These are phyloP conservation scores for Tulasnella sp. DNA, from an alignment of 768 basidiomycete species.

Conservation along the genomic window DNA sequence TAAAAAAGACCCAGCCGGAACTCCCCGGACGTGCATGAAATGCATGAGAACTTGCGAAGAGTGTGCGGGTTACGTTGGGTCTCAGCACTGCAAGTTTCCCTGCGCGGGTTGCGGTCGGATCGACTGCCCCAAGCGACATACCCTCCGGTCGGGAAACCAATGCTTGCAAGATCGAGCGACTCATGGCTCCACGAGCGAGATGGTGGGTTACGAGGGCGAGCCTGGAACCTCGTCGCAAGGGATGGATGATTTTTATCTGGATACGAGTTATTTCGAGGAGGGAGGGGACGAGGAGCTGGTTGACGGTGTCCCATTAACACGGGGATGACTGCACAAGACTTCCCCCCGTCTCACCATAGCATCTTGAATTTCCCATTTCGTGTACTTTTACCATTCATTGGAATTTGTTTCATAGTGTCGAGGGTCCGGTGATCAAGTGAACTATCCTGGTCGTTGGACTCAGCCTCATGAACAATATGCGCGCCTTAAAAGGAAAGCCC, in stretches of 20 bases:
- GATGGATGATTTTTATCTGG: background rate
- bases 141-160: background rate
- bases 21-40: background rate
- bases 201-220: background rate
- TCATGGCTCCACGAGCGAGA: background rate
- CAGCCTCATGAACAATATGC: too few relatives aligned
- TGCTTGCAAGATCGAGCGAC: background rate
- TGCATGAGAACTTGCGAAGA: background rate
- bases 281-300: background rate
- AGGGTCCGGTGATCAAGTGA: too few relatives aligned
- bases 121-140: background rate
- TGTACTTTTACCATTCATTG: background rate
- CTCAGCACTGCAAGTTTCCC: background rate
- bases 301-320: background rate
- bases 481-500: too few relatives aligned
- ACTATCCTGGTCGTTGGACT: too few relatives aligned
- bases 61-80: background rate
- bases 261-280: background rate
- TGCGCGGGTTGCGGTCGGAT: background rate
- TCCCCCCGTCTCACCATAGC: background rate
- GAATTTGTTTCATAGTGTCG: too few relatives aligned
- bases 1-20: background rate
- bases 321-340: background rate
- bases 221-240: background rate
- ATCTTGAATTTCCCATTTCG: background rate